Evolutionary conservation across 73 alveolate genomes (phyloP), one percentile per base, ranked within the genome.

Genomic region (Paramecium octaurelia): DNA sequence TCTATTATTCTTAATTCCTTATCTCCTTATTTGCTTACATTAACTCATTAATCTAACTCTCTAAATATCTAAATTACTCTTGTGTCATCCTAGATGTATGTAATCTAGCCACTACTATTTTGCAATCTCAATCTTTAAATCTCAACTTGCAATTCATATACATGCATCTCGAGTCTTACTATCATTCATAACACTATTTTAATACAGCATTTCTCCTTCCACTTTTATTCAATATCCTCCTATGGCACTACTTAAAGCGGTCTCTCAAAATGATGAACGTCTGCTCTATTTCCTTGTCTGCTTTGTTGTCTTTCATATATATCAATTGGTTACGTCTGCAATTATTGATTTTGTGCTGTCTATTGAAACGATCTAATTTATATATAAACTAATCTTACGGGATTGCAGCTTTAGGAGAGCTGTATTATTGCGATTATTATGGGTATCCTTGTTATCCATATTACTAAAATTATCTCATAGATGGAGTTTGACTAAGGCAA

Each of bases 201-300:
- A 3, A 14, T 64, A 64, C 84, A 64, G 84, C 84, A 64, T 27
- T 64, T 64, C 46, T 64, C 84, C 46, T 73, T 73, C 87, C 87
- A 73, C 36, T 73, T 73, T 73, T 34, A 73, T 14, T 73, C 87
- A 34, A 73, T 38, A 12, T 73, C 87, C 18, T 73, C 87, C 2
- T 20, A 36, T 35, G 87, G 46, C 9, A 73, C 87, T 4, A 73
- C 87, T 73, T 73, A 40, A 14, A 73, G 59, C 0, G 87, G 87
- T 40, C 87, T 73, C n/a, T 73, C 87, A 73, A 29, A 73, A 73
- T 73, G 87, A 73, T 73, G 87, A 36, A 73, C 87, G 14, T 73
- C 87, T 64, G 84, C 84, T 64, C 84, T 64, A 64, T 64, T 64
- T 1, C 50, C 84, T 64, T 64, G 3, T 64, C 84, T 20, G 9